phyloP scores from a whole-genome alignment of 352 stramenopile genomes.

The Phytopythium litorale region DNA sequence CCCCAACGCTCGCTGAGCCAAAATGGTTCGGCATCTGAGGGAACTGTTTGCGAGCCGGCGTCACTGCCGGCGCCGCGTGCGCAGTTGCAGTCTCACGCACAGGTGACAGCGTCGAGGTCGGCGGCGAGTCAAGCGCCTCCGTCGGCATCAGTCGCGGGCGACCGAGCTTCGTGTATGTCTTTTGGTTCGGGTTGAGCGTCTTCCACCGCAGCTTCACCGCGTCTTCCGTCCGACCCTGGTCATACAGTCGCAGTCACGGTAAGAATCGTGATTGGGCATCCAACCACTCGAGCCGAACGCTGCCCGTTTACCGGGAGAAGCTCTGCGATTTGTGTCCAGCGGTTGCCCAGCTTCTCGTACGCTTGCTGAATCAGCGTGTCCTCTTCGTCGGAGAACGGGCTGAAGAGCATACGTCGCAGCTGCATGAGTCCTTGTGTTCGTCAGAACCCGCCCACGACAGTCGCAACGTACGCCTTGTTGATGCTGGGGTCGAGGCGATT shows the following conservation, averaged over 20 bases:
- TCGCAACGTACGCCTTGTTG: conserved; percentile 66
- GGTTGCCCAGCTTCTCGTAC: conserved; percentile 82
- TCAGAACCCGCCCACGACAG: neutral
- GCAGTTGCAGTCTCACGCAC: neutral
- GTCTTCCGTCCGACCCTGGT: conserved; percentile 69
- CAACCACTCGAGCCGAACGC: neutral
- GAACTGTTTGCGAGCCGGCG: neutral
- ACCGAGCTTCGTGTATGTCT: conserved; percentile 68
- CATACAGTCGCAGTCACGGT: neutral
- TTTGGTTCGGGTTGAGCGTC: conserved; percentile 75
- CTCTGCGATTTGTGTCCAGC: conserved; percentile 86
- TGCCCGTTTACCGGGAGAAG: conserved; percentile 46
- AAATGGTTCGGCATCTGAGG: neutral
- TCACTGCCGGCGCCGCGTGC: neutral
- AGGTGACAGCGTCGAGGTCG: conserved; percentile 25
- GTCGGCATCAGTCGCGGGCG: conserved; percentile 58
- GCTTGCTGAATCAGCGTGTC: conserved; percentile 73
- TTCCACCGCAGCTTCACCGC: conserved; percentile 84
- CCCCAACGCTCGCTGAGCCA: neutral
- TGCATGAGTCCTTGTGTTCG: neutral
- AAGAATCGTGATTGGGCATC: neutral
- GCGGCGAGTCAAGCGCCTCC: conserved; percentile 29
- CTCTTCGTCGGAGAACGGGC: conserved; percentile 60
- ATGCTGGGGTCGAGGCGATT: conserved; percentile 96
- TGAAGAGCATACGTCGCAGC: conserved; percentile 9